A percentile compares a stretch with the other conserved stretches of the same genome.
Conservation (phyloP, 1,284 basidiomycete species). For the Apiotrichum gamsii region DNA sequence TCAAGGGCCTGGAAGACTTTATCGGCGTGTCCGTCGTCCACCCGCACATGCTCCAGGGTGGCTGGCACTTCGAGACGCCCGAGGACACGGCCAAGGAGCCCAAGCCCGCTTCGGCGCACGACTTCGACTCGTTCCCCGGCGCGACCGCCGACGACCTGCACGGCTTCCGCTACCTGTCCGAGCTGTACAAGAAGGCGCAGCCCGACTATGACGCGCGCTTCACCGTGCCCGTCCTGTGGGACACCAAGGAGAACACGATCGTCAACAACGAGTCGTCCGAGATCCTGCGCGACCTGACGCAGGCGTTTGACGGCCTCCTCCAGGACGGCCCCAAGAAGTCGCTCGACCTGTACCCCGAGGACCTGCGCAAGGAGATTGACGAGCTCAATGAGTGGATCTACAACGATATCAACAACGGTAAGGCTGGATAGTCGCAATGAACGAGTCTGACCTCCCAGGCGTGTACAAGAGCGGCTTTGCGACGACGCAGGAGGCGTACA, state of each 20-base stretch:
- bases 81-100: conserved; percentile 24
- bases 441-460: too few species aligned
- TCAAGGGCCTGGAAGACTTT: conserved; percentile 84
- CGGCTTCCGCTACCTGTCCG: conserved; percentile 65
- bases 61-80: conserved; percentile 75
- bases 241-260: conserved; percentile 79
- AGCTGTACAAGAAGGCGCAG: conserved; percentile 75
- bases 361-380: conserved; percentile 71
- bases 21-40: conserved; percentile 78
- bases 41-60: conserved; percentile 71
- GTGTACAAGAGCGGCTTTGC: conserved; percentile 86
- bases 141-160: conserved; percentile 68
- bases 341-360: conserved; percentile 71
- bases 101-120: conserved; percentile 30
- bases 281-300: conserved; percentile 88
- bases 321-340: conserved; percentile 57
- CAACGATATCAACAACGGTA: conserved; percentile 56
- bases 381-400: conserved; percentile 83
- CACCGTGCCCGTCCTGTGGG: conserved; percentile 92
- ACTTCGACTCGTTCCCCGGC: conserved; percentile 59
- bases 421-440: too few species aligned
- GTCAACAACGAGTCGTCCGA: conserved; percentile 94
- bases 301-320: conserved; percentile 66
- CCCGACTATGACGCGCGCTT: conserved; percentile 62
- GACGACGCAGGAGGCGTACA: conserved; percentile 71